Evolutionary conservation across 2,329 filamentous ascomycete genomes (phyloP).

Genomic region (Phialophora macrospora): DNA sequence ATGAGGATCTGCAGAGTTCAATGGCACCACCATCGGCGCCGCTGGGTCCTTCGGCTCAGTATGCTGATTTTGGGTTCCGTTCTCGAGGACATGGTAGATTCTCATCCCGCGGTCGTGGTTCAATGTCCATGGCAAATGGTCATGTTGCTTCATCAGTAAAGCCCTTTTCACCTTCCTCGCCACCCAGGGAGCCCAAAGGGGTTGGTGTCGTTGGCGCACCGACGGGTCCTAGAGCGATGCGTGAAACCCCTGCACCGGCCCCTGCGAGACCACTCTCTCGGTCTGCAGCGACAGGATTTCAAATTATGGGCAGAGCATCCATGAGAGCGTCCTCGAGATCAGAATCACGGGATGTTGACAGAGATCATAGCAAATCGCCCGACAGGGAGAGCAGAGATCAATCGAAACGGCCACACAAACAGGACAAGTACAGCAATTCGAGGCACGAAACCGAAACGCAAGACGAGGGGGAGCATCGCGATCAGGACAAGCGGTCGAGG

Average conservation of each 20-base stretch:
- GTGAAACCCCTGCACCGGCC: conserved; percentile 46
- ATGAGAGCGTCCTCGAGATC: conserved; percentile 26
- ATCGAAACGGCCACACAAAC: conserved; percentile 27
- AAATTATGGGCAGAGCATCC: conserved; percentile 40
- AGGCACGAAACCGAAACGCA: conserved; percentile 24
- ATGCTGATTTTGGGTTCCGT: conserved; percentile 36
- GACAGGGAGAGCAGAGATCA: conserved; percentile 47
- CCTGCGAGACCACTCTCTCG: conserved; percentile 31
- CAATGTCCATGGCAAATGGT: conserved; percentile 41
- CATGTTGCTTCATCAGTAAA: conserved; percentile 41
- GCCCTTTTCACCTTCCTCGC: conserved; percentile 37
- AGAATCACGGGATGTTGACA: conserved; percentile 33
- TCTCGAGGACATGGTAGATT: conserved; percentile 52
- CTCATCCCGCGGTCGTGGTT: conserved; percentile 47
- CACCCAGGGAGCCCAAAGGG: conserved; percentile 50
- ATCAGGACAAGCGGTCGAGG: conserved; percentile 36
- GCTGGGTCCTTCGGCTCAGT: conserved; percentile 42
- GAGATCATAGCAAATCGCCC: conserved; percentile 25
- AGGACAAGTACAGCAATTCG: conserved; percentile 23
- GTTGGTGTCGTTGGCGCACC: conserved; percentile 74
- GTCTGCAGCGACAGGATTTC: conserved; percentile 34
- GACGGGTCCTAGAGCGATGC: conserved; percentile 92
- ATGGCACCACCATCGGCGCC: conserved; percentile 43
- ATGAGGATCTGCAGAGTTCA: conserved; percentile 37
- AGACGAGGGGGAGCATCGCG: conserved; percentile 34